Evolutionary conservation across 208 protist genomes (phyloP).

Genomic region (Zelonia costaricensis): DNA sequence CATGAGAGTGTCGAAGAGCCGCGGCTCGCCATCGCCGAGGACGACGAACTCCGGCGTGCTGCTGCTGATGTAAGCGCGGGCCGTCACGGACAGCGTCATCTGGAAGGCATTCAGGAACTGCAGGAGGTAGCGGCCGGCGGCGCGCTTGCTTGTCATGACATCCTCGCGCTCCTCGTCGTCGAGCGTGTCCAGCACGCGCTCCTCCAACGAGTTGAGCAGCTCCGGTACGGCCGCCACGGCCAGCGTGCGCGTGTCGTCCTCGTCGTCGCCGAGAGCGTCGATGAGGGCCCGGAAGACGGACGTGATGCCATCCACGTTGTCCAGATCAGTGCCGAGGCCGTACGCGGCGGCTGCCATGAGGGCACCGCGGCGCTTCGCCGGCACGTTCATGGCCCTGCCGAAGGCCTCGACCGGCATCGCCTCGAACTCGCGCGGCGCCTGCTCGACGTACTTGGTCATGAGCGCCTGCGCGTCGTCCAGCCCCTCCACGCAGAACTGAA

Average conservation of each 20-base stretch:
- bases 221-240: slow-evolving; percentile 62
- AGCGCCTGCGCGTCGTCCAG: slow-evolving; percentile 58
- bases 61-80: slow-evolving; percentile 53
- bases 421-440: slow-evolving; percentile 46
- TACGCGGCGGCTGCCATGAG: slow-evolving; percentile 74
- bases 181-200: slow-evolving; percentile 59
- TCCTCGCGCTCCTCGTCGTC: slow-evolving; percentile 78
- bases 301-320: slow-evolving; percentile 70
- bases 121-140: slow-evolving; percentile 78
- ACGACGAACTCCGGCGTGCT: slow-evolving; percentile 65
- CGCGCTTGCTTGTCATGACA: slow-evolving; percentile 78
- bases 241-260: slow-evolving; percentile 35
- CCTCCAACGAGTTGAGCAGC: slow-evolving; percentile 69
- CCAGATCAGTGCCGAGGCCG: slow-evolving; percentile 57
- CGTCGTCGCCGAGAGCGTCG: slow-evolving; percentile 68
- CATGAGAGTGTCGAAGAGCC: slow-evolving; percentile 86
- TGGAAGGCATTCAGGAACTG: slow-evolving; percentile 82
- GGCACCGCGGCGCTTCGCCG: slow-evolving; percentile 62
- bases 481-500: slow-evolving; percentile 66
- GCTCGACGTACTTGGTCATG: slow-evolving; percentile 67
- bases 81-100: slow-evolving; percentile 57
- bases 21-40: slow-evolving; percentile 73
- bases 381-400: slow-evolving; percentile 60
- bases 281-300: slow-evolving; percentile 71
- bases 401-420: slow-evolving; percentile 64